Evolutionary conservation across 2,329 filamentous ascomycete species (phyloP).

Genomic region (Talaromyces sp.): DNA sequence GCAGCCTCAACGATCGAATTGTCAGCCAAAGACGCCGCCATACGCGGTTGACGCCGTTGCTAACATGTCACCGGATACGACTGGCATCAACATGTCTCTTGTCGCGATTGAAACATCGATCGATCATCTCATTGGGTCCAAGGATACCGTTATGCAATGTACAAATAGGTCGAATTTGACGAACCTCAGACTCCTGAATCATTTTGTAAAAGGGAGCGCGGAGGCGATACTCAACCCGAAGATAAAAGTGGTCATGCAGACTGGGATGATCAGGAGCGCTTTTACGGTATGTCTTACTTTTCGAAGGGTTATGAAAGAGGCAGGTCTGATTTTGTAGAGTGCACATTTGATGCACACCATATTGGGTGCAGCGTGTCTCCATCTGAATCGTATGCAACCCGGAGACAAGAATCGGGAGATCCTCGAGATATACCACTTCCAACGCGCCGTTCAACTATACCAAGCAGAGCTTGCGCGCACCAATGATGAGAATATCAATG

Average conservation of each 20-base stretch:
- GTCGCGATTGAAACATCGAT: conserved; percentile 6
- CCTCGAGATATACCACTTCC: conserved; percentile 35
- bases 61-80: background rate
- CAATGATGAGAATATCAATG: conserved; percentile 20
- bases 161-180: background rate
- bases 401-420: conserved; percentile 11
- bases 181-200: conserved; percentile 3
- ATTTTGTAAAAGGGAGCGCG: conserved; percentile 7
- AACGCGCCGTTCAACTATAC: conserved; percentile 35
- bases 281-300: conserved; percentile 8
- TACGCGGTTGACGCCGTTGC: background rate
- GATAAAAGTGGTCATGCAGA: conserved; percentile 13
- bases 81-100: conserved; percentile 10
- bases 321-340: background rate
- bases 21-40: background rate
- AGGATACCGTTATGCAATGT: background rate
- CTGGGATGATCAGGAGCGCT: conserved; percentile 10
- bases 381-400: conserved; percentile 13
- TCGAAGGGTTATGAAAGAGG: too few species aligned
- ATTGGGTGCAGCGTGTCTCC: conserved; percentile 10
- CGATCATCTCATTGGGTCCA: conserved; percentile 5
- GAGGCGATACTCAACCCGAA: conserved; percentile 6
- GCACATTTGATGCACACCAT: conserved; percentile 17
- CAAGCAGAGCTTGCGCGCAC: conserved; percentile 28
- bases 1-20: background rate